Evolutionary conservation across 2,329 filamentous ascomycete species (phyloP), one percentile per base, ranked within the genome.

Genomic region (Colletotrichum eleusines): DNA sequence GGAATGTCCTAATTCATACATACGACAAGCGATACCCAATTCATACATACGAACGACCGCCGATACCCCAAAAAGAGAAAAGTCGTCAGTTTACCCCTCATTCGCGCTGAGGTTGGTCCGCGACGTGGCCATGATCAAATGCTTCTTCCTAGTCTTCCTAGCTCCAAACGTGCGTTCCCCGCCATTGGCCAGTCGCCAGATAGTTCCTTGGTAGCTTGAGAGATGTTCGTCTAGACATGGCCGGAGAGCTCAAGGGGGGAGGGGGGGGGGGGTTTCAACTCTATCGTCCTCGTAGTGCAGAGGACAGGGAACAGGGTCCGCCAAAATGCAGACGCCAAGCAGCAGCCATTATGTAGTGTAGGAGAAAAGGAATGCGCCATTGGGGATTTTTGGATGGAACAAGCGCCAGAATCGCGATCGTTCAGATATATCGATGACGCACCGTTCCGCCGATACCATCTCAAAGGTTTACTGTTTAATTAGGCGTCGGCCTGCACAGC

Each of bases 381-480:
- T 33, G 51, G 35, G 23, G 26, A 44, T 14, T 28, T 14, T 28
- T 9, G 14, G 28, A 20, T 53, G 44, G 23, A 42, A 48, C 59
- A 71, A 59, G 64, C 58, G 69, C 68, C 68, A 58, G 62, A 67
- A 9, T 54, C 20, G 51, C 69, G 69, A 71, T 71, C 69, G 59
- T 31, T 40, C 58, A 48, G 5, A 31, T 33, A 23, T 55, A 54
- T 71, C 69, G 69, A 71, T 71, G 69, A 71, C 69, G 69, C 69
- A 71, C 53, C 35, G 38, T 63, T 54, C 53, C 12, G 23, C 44
- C 33, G 35, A 54, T 35, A 46, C 31, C 31, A 71, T 71, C 53
- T 59, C 46, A 48, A 48, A 50, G n/a, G 44, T 48, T 14, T 62
- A 28, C 35, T 26, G 35, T 31, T 33, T 16, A 18, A 2, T 12